Evolutionary conservation across 2,329 filamentous ascomycete genomes (phyloP).

Genomic region (Aschersonia sp.): DNA sequence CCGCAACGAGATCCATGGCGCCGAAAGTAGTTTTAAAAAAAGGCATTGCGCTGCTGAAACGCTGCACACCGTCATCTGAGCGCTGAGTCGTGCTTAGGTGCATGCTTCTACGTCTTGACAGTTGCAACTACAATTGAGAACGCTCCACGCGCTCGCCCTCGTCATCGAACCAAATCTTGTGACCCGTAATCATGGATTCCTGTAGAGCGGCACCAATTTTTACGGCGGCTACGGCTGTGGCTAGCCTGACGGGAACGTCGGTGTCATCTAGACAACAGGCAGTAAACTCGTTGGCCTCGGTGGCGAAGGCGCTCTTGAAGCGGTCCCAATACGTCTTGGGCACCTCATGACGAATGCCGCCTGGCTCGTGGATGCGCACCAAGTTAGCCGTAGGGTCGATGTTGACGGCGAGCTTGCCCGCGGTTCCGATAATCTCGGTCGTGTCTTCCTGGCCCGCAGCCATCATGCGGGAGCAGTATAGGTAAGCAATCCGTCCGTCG

Average conservation of each 20-base stretch:
- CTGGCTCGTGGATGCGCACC: conserved; percentile 37
- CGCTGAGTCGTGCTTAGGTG: too few species aligned
- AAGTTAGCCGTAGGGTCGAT: conserved; percentile 38
- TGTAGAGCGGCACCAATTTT: conserved; percentile 47
- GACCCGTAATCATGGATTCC: conserved; percentile 36
- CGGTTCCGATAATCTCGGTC: conserved; percentile 53
- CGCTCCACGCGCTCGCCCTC: conserved; percentile 4
- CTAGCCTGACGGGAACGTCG: conserved; percentile 38
- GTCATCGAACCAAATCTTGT: conserved; percentile 43
- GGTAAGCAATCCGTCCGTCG: conserved; percentile 47
- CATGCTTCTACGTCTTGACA: too few species aligned
- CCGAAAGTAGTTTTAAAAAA: too few species aligned
- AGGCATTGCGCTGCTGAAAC: too few species aligned
- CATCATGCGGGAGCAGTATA: conserved; percentile 53
- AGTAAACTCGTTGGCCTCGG: conserved; percentile 49
- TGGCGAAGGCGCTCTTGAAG: conserved; percentile 49
- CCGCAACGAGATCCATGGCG: too few species aligned
- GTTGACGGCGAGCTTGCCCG: conserved; percentile 49
- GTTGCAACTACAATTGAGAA: conserved; percentile 1
- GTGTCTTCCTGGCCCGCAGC: conserved; percentile 52
- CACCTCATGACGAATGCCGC: conserved; percentile 38
- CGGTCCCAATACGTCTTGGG: conserved; percentile 47
- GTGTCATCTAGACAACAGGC: conserved; percentile 40
- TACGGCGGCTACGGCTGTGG: conserved; percentile 42
- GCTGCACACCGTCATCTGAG: too few species aligned